These are phyloP conservation scores for Euphrasia confusa DNA, from an alignment of 257 asterid genomes.

Conservation along the genomic window DNA sequence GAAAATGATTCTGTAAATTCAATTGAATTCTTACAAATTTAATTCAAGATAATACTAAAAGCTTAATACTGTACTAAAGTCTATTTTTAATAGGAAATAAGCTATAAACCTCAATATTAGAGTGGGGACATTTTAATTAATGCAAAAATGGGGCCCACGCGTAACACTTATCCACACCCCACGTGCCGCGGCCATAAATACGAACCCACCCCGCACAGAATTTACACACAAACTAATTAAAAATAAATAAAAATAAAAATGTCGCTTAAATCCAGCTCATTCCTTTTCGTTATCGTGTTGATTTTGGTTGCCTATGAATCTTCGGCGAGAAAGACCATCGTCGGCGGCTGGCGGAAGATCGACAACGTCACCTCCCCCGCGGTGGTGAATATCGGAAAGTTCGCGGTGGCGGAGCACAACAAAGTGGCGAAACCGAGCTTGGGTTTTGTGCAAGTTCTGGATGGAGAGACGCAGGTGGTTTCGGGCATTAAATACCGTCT, in stretches of 20 bases:
- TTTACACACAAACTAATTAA: background rate
- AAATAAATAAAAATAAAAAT: background rate
- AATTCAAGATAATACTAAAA: too few species aligned
- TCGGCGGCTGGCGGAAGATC: background rate
- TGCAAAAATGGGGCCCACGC: too few species aligned
- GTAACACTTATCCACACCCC: too few species aligned
- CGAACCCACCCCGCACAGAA: background rate
- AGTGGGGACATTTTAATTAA: too few species aligned
- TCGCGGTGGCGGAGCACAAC: background rate
- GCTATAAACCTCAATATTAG: too few species aligned
- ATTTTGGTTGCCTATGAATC: background rate
- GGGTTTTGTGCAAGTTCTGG: background rate
- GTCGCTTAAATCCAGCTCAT: background rate
- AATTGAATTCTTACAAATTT: too few species aligned
- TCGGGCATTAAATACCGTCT: background rate
- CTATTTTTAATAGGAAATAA: too few species aligned
- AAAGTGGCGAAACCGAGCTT: background rate
- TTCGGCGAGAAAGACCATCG: background rate
- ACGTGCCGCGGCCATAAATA: too few species aligned
- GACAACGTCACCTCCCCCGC: background rate
- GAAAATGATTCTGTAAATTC: too few species aligned
- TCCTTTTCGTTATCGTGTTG: background rate
- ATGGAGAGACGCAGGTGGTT: slow-evolving; percentile 1
- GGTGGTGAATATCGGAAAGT: background rate
- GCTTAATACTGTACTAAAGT: too few species aligned